These are phyloP conservation scores for Pulveroboletus sp. DNA, from an alignment of 768 basidiomycete genomes.

Conservation along the genomic window DNA sequence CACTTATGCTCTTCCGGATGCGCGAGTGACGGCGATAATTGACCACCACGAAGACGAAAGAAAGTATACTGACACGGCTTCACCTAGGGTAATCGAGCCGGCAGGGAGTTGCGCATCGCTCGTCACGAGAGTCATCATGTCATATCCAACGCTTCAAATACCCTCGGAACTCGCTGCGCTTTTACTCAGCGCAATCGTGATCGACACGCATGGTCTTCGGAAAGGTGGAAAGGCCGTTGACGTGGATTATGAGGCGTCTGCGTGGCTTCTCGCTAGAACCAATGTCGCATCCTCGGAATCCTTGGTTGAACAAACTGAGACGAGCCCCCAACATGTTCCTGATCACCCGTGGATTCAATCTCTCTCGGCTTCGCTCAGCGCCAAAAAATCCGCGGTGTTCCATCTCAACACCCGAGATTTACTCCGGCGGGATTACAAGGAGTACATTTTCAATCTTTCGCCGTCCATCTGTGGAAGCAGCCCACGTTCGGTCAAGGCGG, in stretches of 20 bases:
- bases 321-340: constrained; percentile 28
- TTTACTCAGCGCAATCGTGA: constrained; percentile 74
- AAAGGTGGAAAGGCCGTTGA: constrained; percentile 69
- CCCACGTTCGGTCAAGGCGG: constrained; percentile 49
- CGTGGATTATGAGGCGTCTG: constrained; percentile 59
- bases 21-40: constrained; percentile 68
- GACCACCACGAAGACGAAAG: constrained; percentile 93
- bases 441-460: constrained; percentile 55
- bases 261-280: constrained; percentile 58
- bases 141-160: constrained; percentile 25
- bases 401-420: constrained; percentile 70
- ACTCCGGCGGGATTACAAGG: constrained; percentile 93
- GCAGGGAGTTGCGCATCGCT: constrained; percentile 77
- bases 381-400: constrained; percentile 64
- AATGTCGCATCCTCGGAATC: constrained; percentile 32
- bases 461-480: constrained; percentile 18
- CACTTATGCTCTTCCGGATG: constrained; percentile 36
- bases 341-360: constrained; percentile 42
- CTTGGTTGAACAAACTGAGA: neutral
- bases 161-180: constrained; percentile 67
- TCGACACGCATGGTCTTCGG: constrained; percentile 83
- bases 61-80: constrained; percentile 50
- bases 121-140: constrained; percentile 40
- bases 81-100: constrained; percentile 63
- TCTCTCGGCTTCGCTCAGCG: constrained; percentile 41